Evolutionary conservation across 805 yeast genomes (phyloP), one percentile per base, ranked within the genome.

Genomic region (Metschnikowia noctiluminum): DNA sequence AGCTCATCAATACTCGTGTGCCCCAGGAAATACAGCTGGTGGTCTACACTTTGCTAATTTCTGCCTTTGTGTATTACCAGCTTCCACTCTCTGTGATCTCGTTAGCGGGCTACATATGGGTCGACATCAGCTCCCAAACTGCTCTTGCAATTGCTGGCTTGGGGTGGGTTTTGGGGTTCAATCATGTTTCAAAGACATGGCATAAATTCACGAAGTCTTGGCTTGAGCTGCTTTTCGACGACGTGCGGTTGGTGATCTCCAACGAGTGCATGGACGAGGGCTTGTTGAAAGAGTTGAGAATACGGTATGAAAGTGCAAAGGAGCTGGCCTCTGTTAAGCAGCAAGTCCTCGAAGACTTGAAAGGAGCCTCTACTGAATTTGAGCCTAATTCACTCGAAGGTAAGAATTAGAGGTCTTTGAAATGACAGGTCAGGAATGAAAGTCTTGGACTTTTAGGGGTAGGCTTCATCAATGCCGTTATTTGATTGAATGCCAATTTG

Each of bases 121-220:
- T 73, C 52, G 74, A 63, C 2, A 61, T 71, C 43, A 57, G 64
- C 2, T 44, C 59, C 2, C 67, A 73, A 38, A 56, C 66, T 13
- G 65, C 71, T 0, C 44, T 62, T 35, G 74, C 77, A 0, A 52
- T 73, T 6, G 65, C 61, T 5, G 51, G 59, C 6, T 55, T 73
- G n/a, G 78, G 78, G 0, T 63, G 70, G 66, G 68, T 65, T 7
- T 50, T 69, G 43, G 78, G 78, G 11, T 70, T 73, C 56, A 72
- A 72, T 47, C 62, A 68, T 35, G 75, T 73, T 3, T 63, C 74
- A 6, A 66, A 64, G 34, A 51, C 43, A 5, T 73, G 78, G 78
- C 65, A 62, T 28, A 39, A 40, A 0, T 65, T 69, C 46, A 59
- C 63, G 7, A 49, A 48, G 1, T 13, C 46, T 2, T 73, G 77